Evolutionary conservation across 2,329 filamentous ascomycete genomes (phyloP), one percentile per base, ranked within the genome.

Genomic region (Raffaelea albimanens): DNA sequence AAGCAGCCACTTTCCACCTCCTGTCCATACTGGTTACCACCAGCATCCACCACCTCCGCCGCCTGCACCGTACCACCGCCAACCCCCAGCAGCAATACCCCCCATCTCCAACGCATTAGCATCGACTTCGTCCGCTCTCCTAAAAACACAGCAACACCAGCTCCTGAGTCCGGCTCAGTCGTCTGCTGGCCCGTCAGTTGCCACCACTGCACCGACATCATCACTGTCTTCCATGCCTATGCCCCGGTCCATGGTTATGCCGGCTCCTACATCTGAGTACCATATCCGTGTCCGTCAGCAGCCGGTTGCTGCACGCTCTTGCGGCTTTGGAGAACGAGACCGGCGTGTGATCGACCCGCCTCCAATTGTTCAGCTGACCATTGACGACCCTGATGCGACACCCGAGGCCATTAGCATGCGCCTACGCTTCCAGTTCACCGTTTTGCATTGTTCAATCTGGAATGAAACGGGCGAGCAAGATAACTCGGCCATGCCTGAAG

Each of bases 271-370:
- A 13, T 29, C 34, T 19, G 34, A 63, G 22, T 72, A 71, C 55
- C 62, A 58, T 34, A 72, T 87, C 48, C 68, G 63, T 40, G 78
- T 91, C 52, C 81, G 87, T 44, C 87, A 93, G 62, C 86, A 91
- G 58, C 87, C 87, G 9, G 71, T 80, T 18, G 85, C 85, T 1
- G 87, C 87, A 46, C 75, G 87, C 55, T 86, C 85, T 39, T 93
- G 87, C 58, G 87, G 87, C 1, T 91, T 89, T 61, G 87, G 87
- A 51, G 87, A 91, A 63, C 75, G 86, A 53, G 87, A 93, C 59
- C 78, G 87, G 36, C 76, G 87, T 52, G 85, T 89, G 16, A 86
- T 93, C 53, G 87, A 93, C 59, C 87, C 87, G 38, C 87, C 87
- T 2, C 87, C 87, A 14, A 91, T 93, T 58, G 76, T 93, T 20